Evolutionary conservation across 768 basidiomycete genomes (phyloP), one percentile per base, ranked within the genome.

Genomic region (Agaricus sinodeliciosus): DNA sequence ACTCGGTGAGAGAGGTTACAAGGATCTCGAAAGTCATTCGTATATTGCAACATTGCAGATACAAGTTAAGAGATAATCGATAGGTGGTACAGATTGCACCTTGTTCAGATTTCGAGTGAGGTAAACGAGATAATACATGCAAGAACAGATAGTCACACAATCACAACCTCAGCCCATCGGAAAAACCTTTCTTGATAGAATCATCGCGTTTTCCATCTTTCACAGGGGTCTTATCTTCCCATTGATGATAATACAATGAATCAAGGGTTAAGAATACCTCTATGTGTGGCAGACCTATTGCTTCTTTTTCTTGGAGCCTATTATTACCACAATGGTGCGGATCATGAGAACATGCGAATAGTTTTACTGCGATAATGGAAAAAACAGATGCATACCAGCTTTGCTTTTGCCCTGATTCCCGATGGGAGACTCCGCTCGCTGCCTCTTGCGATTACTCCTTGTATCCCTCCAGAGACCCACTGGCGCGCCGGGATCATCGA

Each of bases 401-500:
- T 48, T 48, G 27, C 45, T 39, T 22, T 47, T 45, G 2, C 13
- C 6, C 9, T 42, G 45, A 8, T 41, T 39, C 16, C 26, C 45
- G 9, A 36, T 11, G 11, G 41, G 40, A 19, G 45, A 47, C n/a
- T 54, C 52, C 5, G 52, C 45, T 34, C 52, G 40, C 16, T 54
- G 52, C 28, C 52, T 35, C 19, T 54, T 54, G 35, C 52, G 52
- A 7, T 48, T 54, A 12, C 44, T 61, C 51, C 62, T 65, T 41
- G 54, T 40, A 9, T 59, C 57, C 3, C 68, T 67, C 63, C 68
- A 69, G 9, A 63, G 61, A 16, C 76, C 78, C 3, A 78, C 72
- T 5, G 80, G 77, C 4, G 78, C 79, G 9, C 78, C 79, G 3
- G 84, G 84, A 18, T 79, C 75, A 31, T 73, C 73, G 9, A 69